Percentiles rank a stretch among this genome's conserved stretches.
These are phyloP conservation scores for Thymus mandschuricus DNA, from an alignment of 257 asterid genomes.

Conservation along the genomic window DNA sequence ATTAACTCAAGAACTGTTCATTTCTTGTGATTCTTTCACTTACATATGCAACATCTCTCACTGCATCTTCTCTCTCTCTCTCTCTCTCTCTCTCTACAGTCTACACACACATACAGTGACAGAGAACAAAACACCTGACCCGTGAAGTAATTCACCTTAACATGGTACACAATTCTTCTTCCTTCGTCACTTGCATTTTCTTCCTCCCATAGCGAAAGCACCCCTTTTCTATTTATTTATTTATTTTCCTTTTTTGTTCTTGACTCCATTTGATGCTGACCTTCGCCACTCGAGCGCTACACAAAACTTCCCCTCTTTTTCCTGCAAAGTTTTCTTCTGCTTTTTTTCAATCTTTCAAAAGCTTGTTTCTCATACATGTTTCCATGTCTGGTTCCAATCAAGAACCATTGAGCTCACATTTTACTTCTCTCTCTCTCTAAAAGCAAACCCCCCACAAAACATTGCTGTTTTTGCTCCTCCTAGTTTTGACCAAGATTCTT, in stretches of 20 bases:
- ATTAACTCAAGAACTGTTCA: slow-evolving; percentile 43
- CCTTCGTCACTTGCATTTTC: slow-evolving; percentile 31
- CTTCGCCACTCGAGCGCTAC: background rate
- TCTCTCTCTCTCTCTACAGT: background rate
- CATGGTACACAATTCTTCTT: slow-evolving; percentile 40
- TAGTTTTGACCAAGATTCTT: slow-evolving; percentile 17
- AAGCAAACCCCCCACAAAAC: background rate
- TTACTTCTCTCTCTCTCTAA: background rate
- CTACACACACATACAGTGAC: slow-evolving; percentile 27
- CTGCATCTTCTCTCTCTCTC: slow-evolving; percentile 19
- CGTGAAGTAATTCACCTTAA: slow-evolving; percentile 53
- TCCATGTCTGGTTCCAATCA: slow-evolving; percentile 26
- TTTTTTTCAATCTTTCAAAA: slow-evolving; percentile 8
- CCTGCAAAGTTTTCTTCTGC: slow-evolving; percentile 28
- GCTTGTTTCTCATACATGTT: background rate
- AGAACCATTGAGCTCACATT: background rate
- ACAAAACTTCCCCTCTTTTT: slow-evolving; percentile 26
- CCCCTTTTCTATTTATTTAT: background rate
- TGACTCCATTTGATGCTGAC: background rate
- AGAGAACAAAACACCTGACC: slow-evolving; percentile 68
- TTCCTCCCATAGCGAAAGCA: slow-evolving; percentile 18
- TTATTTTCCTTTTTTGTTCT: background rate
- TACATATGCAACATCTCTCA: slow-evolving; percentile 29
- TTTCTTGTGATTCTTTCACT: slow-evolving; percentile 63
- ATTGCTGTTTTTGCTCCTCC: slow-evolving; percentile 15